These are phyloP conservation scores for Phragmites australis DNA, from an alignment of 176 grass and related monocot genomes.

Conservation along the genomic window DNA sequence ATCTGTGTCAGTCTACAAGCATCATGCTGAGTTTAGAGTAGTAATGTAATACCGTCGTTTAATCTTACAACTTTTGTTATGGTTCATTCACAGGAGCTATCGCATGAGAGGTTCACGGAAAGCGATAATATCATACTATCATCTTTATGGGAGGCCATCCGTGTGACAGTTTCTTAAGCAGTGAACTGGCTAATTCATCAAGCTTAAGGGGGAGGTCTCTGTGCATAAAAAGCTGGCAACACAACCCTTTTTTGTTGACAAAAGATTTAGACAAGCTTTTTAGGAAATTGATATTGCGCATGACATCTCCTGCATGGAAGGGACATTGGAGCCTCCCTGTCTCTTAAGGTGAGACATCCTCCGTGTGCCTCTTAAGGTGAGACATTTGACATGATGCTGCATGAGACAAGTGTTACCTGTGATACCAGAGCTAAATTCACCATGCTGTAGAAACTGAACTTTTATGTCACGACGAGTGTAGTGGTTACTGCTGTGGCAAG, in stretches of 20 bases:
- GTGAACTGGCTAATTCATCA: neutral
- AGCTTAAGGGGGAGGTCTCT: neutral
- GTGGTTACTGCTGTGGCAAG: neutral
- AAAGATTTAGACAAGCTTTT: no score
- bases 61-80: neutral
- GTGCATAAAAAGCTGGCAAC: no score
- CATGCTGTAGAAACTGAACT: neutral
- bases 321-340: no score
- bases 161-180: neutral
- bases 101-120: neutral
- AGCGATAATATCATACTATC: neutral
- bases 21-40: neutral
- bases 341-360: no score
- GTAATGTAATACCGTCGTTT: neutral
- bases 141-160: neutral
- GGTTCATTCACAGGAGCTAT: neutral
- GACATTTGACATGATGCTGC: neutral
- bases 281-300: no score
- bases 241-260: no score
- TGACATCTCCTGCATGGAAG: no score
- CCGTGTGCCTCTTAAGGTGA: neutral
- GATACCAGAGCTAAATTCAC: neutral
- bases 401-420: neutral
- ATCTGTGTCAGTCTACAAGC: neutral
- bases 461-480: neutral